These are phyloP conservation scores for Corniculantispora saksenae DNA, from an alignment of 2,329 filamentous ascomycete genomes.

Conservation along the genomic window DNA sequence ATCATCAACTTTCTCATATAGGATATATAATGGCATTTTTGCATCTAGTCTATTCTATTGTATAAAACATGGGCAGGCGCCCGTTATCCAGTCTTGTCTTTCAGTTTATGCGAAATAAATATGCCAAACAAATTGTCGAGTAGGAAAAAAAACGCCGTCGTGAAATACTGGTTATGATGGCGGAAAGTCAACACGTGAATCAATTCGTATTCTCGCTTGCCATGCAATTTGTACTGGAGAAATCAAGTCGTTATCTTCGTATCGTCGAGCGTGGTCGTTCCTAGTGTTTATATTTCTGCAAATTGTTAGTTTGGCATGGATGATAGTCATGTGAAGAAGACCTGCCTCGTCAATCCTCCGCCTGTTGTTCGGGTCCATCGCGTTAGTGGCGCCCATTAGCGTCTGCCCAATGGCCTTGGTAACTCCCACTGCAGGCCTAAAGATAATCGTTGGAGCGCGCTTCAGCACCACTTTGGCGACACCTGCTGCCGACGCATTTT, in stretches of 20 bases:
- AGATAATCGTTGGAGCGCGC: slow-evolving; percentile 88
- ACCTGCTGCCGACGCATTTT: slow-evolving; percentile 77
- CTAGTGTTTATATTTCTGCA: slow-evolving; percentile 21
- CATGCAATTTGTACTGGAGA: background rate
- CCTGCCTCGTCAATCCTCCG: slow-evolving; percentile 86
- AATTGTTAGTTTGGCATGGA: background rate
- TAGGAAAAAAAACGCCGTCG: background rate
- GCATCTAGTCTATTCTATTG: slow-evolving; percentile 12
- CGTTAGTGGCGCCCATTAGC: slow-evolving; percentile 87
- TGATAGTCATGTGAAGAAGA: background rate
- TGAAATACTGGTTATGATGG: background rate
- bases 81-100: background rate
- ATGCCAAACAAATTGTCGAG: background rate
- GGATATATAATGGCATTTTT: background rate
- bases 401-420: slow-evolving; percentile 87
- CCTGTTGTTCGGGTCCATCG: slow-evolving; percentile 79
- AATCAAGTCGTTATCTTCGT: slow-evolving; percentile 5
- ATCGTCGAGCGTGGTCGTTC: too few relatives aligned
- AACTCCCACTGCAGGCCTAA: slow-evolving; percentile 86
- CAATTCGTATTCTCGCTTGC: slow-evolving; percentile 5
- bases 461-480: slow-evolving; percentile 76
- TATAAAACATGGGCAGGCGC: background rate
- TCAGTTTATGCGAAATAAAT: background rate
- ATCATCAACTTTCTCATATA: too few relatives aligned
- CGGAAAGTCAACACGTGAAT: background rate